These are phyloP conservation scores for Theobroma grandiflorum DNA, from an alignment of 441 rosid genomes.

Conservation along the genomic window DNA sequence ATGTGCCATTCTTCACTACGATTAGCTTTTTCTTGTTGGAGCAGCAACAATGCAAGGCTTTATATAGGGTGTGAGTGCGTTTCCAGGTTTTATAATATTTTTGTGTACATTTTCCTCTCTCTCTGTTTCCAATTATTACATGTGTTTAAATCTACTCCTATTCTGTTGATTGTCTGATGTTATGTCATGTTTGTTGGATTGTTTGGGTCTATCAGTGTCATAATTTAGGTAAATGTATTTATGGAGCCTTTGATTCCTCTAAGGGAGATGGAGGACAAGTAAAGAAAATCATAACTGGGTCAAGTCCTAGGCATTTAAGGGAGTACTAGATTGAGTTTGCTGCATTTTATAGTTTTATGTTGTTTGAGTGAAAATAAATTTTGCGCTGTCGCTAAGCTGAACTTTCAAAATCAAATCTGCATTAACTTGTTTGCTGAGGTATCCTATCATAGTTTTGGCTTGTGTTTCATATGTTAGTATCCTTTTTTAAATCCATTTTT, in stretches of 20 bases:
- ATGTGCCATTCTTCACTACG: slow-evolving; percentile 90
- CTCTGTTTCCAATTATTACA: background rate
- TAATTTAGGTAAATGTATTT: background rate
- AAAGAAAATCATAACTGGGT: background rate
- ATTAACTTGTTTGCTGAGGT: background rate
- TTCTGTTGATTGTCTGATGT: background rate
- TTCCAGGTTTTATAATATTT: slow-evolving; percentile 34
- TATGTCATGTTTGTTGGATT: background rate
- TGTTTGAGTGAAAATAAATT: background rate
- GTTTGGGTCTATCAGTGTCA: background rate
- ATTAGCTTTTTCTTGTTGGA: slow-evolving; percentile 97
- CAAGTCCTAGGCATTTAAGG: background rate
- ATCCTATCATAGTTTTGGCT: background rate
- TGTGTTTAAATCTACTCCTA: background rate
- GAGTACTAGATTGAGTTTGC: background rate
- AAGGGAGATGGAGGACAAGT: background rate
- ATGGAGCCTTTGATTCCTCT: background rate
- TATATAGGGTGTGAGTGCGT: slow-evolving; percentile 99
- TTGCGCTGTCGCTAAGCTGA: background rate
- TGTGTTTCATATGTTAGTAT: background rate
- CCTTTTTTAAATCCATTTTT: background rate
- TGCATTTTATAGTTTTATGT: background rate
- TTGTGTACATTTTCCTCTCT: background rate
- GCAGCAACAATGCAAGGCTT: slow-evolving; percentile 93
- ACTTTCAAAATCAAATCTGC: background rate